Evolutionary conservation across 805 yeast genomes (phyloP).

Genomic region (Pichia scutulata): DNA sequence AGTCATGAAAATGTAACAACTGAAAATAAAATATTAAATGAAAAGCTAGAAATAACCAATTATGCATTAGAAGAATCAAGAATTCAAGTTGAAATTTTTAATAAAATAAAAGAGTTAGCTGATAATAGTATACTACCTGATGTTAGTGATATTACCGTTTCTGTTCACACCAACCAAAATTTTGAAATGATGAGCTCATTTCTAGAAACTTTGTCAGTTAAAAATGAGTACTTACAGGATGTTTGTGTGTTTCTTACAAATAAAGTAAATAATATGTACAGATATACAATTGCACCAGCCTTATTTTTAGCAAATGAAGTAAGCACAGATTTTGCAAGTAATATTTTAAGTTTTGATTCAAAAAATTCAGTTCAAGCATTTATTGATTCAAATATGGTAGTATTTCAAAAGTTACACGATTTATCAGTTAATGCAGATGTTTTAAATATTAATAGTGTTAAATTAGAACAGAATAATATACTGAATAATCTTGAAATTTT

Average conservation of each 20-base stretch:
- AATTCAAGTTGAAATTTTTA: background rate
- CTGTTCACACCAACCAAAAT: background rate
- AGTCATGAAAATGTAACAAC: background rate
- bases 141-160: background rate
- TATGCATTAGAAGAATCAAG: background rate
- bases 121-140: background rate
- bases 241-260: background rate
- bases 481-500: background rate
- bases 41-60: background rate
- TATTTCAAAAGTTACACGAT: background rate
- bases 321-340: background rate
- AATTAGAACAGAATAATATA: background rate
- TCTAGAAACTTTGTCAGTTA: background rate
- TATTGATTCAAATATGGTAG: background rate
- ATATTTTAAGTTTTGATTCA: background rate
- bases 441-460: background rate
- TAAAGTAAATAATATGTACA: background rate
- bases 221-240: conserved; percentile 2
- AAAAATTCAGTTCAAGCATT: background rate
- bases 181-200: background rate
- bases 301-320: background rate
- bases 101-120: background rate
- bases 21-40: background rate
- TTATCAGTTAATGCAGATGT: background rate
- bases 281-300: conserved; percentile 5